A percentile compares a stretch with the other conserved stretches of the same genome.
These are phyloP conservation scores for Dictyostelium purpureum DNA, from an alignment of 78 protist genomes.

Conservation along the genomic window DNA sequence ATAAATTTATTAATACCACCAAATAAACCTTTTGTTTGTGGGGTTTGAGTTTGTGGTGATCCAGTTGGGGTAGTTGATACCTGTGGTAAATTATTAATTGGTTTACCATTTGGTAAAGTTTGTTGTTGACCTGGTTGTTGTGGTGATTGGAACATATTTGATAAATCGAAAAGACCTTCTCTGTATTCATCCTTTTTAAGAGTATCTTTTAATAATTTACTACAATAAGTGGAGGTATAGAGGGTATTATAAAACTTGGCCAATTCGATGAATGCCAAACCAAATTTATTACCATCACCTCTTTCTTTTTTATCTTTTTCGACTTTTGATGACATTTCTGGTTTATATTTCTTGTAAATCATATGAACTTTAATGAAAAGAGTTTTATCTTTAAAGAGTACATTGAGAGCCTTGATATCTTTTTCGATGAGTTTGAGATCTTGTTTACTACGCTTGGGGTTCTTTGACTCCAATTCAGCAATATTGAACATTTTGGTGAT, in stretches of 20 bases:
- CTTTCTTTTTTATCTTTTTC: background rate
- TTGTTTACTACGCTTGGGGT: background rate
- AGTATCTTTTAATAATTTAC: constrained; percentile 17
- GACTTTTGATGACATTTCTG: background rate
- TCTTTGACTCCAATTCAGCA: background rate
- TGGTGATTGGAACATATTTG: constrained; percentile 23
- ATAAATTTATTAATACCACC: background rate
- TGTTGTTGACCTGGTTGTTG: background rate
- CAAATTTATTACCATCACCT: constrained; percentile 4
- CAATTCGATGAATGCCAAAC: constrained; percentile 61
- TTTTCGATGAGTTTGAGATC: constrained; percentile 59
- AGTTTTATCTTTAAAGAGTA: constrained; percentile 30
- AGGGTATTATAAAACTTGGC: constrained; percentile 37
- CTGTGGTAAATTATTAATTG: background rate
- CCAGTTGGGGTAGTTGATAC: background rate
- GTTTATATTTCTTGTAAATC: constrained; percentile 62
- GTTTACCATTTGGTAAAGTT: background rate
- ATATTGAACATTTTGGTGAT: constrained; percentile 66
- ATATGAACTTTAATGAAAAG: constrained; percentile 76
- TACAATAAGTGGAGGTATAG: constrained; percentile 4
- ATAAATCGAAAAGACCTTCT: constrained; percentile 34
- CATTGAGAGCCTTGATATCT: constrained; percentile 43
- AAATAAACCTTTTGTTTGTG: background rate
- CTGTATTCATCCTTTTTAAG: constrained; percentile 51
- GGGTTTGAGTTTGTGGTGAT: background rate